Evolutionary conservation across 257 asterid species (phyloP).

Genomic region (Solanum rostratum): DNA sequence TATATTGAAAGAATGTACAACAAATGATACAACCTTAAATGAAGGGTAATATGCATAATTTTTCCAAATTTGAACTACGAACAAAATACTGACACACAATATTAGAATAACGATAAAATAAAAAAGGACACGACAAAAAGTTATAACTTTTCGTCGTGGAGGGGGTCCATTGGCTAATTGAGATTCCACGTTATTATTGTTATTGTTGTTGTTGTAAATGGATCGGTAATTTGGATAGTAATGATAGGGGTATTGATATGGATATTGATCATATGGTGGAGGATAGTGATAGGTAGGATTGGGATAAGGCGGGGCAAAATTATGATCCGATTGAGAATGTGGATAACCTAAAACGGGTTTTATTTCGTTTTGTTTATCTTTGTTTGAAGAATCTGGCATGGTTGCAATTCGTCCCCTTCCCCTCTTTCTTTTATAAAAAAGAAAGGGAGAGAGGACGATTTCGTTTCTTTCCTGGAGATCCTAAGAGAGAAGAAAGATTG

Average conservation of each 20-base stretch:
- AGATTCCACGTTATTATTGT: background rate
- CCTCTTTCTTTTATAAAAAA: background rate
- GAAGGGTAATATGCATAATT: background rate
- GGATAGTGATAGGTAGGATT: background rate
- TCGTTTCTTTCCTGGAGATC: background rate
- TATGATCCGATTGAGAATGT: background rate
- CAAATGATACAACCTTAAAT: constrained; percentile 2
- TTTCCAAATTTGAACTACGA: background rate
- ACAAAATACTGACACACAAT: background rate
- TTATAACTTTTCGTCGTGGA: background rate
- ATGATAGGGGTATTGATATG: background rate
- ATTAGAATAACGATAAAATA: background rate
- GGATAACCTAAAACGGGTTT: background rate
- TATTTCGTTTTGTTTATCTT: background rate
- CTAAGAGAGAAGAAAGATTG: background rate
- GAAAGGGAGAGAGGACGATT: background rate
- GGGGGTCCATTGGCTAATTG: background rate
- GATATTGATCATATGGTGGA: background rate
- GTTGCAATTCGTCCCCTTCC: background rate
- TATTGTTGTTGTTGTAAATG: background rate
- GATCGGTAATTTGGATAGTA: background rate
- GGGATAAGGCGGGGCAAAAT: background rate
- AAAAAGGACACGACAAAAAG: background rate
- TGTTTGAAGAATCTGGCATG: background rate
- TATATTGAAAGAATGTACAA: constrained; percentile 9